phyloP scores from a whole-genome alignment of 371 early-diverging fungal genomes.

The Lichtheimia ornata region DNA sequence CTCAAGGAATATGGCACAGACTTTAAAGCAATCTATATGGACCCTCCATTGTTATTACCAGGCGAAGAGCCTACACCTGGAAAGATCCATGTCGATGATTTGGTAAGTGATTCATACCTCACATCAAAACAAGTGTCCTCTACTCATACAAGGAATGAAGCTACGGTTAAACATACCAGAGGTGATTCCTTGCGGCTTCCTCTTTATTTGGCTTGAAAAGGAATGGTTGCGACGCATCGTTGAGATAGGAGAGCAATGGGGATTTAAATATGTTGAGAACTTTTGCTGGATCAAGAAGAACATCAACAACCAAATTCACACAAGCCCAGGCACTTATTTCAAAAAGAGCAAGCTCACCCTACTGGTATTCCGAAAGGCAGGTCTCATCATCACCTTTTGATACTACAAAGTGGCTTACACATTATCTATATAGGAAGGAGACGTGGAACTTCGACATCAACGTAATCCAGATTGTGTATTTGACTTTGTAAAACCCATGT shows the following conservation, averaged over 20 bases:
- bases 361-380: conserved; percentile 84
- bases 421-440: conserved; percentile 67
- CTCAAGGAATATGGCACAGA: conserved; percentile 61
- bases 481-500: conserved; percentile 82
- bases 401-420: too few relatives aligned
- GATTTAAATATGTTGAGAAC: conserved; percentile 94
- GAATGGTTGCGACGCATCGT: conserved; percentile 83
- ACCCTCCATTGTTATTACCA: conserved; percentile 83
- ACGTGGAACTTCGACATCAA: conserved; percentile 89
- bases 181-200: conserved; percentile 76
- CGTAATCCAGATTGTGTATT: conserved; percentile 92
- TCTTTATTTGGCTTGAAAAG: conserved; percentile 93
- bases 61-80: conserved; percentile 69
- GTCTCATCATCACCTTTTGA: not conserved
- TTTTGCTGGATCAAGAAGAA: conserved; percentile 91
- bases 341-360: conserved; percentile 82
- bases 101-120: conserved; percentile 42
- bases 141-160: conserved; percentile 20
- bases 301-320: conserved; percentile 79
- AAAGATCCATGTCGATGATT: conserved; percentile 66
- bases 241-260: conserved; percentile 73
- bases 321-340: conserved; percentile 68
- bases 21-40: conserved; percentile 87
- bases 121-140: not conserved
- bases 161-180: conserved; percentile 55